Conservation (phyloP, 2,329 filamentous ascomycete genomes). For the Penicillium thymicola region DNA sequence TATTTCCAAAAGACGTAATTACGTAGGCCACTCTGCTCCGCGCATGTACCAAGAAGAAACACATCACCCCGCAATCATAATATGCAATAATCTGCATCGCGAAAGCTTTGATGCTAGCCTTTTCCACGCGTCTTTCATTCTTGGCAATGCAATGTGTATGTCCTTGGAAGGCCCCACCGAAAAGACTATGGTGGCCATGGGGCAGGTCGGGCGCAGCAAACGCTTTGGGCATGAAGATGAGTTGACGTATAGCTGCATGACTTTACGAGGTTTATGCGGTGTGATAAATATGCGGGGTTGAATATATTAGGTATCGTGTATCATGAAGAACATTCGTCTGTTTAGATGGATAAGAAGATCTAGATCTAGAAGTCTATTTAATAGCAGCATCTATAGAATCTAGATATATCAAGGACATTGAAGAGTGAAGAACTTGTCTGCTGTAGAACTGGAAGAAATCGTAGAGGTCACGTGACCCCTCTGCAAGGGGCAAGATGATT, state of each 20-base stretch:
- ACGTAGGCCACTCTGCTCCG: background rate
- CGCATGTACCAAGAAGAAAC: too few species aligned
- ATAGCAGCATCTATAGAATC: too few species aligned
- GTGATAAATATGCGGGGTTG: background rate
- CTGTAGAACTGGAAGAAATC: background rate
- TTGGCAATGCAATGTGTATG: background rate
- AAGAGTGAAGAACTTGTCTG: background rate
- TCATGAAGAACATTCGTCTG: too few species aligned
- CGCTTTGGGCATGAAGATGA: background rate
- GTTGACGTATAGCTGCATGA: background rate
- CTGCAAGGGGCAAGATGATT: background rate
- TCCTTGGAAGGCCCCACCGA: background rate
- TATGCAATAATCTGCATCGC: background rate
- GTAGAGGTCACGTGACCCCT: fast-evolving
- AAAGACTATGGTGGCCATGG: background rate
- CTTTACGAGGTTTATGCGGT: background rate
- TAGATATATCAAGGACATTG: too few species aligned
- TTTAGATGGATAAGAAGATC: too few species aligned
- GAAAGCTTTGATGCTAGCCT: background rate
- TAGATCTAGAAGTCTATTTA: too few species aligned
- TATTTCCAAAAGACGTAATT: background rate
- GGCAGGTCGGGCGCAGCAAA: background rate
- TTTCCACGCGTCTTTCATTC: background rate
- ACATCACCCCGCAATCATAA: background rate
- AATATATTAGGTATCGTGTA: background rate